Evolutionary conservation across 2,329 filamentous ascomycete genomes (phyloP), one percentile per base, ranked within the genome.

Genomic region (Fusarium sp.): DNA sequence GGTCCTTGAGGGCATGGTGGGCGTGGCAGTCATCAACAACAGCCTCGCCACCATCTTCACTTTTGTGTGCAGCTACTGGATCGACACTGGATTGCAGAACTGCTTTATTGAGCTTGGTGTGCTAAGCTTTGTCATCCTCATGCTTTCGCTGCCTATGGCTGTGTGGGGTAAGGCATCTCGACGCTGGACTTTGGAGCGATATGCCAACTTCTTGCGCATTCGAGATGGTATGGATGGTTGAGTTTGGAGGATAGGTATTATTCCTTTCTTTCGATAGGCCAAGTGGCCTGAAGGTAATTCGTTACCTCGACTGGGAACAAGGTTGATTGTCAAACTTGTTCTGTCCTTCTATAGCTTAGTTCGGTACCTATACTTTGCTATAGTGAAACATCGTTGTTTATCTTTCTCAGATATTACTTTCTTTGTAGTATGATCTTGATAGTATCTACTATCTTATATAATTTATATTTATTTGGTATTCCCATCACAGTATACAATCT

Each of bases 1-100:
- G 80, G 81, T 87, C 7, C 75, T 87, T 4, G 85, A 87, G 67
- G 85, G 85, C 26, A 87, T 87, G 85, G 85, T 86, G 2, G 84
- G 85, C 7, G 85, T 87, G 2, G 81, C 83, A 4, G 83, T 86
- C 20, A 85, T 87, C 73, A 87, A 87, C 74, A 87, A 87, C 71
- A 82, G 80, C 3, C 76, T 87, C 17, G 85, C 82, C 10, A 83
- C 82, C 69, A 77, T 86, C 55, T 85, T 87, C 62, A 86, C 85
- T 1, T 87, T 87, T 62, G 79, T 80, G 1, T 80, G 82, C 9
- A 79, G 77, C 61, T 76, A 79, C 61, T 87, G 85, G 84, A 75
- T 87, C 26, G 80, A 81, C 42, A 77, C 78, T 0, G 82, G 82
- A 2, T 69, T 84, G 12, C 71, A 78, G 32, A 77, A 83, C 59